These are phyloP conservation scores for Metarhizium robertsii DNA, from an alignment of 2,329 filamentous ascomycete genomes.

Conservation along the genomic window DNA sequence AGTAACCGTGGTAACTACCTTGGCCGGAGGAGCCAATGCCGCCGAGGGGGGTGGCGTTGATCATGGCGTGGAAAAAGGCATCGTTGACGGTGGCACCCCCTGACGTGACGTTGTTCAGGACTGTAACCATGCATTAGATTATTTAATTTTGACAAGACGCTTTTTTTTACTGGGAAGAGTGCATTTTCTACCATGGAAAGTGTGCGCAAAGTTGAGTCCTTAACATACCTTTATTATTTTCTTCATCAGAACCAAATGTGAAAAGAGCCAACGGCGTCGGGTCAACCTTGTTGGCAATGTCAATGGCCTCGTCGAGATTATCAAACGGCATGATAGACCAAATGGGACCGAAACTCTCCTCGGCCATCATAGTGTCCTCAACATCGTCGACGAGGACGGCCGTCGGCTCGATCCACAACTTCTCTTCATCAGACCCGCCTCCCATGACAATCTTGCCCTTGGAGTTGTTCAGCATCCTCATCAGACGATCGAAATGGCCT, in stretches of 20 bases:
- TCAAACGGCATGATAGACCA: conserved; percentile 74
- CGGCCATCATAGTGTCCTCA: conserved; percentile 63
- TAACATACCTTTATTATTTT: conserved; percentile 60
- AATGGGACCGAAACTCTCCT: conserved; percentile 91
- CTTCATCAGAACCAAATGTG: conserved; percentile 72
- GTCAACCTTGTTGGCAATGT: conserved; percentile 70
- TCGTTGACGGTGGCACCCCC: conserved; percentile 44
- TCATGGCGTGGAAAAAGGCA: conserved; percentile 31
- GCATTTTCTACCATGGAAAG: not conserved
- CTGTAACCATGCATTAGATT: conserved; percentile 8
- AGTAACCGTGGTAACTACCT: conserved; percentile 38
- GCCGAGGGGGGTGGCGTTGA: conserved; percentile 35
- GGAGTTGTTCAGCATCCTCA: conserved; percentile 80
- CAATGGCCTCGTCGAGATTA: conserved; percentile 76
- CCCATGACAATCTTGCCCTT: conserved; percentile 81
- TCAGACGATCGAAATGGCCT: conserved; percentile 70
- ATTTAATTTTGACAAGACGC: not conserved
- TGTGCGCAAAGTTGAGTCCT: not conserved
- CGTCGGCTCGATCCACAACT: conserved; percentile 84
- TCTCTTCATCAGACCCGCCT: conserved; percentile 68
- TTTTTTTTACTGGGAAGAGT: not conserved
- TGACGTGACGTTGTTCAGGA: conserved; percentile 30
- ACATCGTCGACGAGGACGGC: conserved; percentile 72
- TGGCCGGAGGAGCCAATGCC: conserved; percentile 39
- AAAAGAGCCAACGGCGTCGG: conserved; percentile 77